A percentile compares a stretch with the other conserved stretches of the same genome.
Evolutionary conservation across 73 alveolate genomes (phyloP).

Genomic region (Paramecium biaurelia): DNA sequence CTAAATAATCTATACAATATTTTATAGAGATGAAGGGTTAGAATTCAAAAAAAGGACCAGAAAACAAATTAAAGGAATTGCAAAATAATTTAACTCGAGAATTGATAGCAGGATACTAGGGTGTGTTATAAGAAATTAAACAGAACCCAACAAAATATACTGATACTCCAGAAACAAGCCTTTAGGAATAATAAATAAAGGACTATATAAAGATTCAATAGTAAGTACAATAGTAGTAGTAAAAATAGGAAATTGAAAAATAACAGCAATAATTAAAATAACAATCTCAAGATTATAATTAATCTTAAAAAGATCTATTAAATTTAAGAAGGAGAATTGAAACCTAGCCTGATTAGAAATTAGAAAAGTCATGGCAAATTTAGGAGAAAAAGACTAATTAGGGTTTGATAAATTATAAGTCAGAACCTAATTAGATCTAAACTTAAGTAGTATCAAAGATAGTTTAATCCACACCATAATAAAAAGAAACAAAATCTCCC

Average conservation of each 20-base stretch:
- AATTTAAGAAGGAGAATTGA: neutral
- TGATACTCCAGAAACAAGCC: neutral
- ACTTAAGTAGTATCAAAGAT: neutral
- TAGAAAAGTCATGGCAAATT: neutral
- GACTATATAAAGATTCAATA: neutral
- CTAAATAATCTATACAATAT: slow-evolving; percentile 10
- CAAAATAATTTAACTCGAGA: slow-evolving; percentile 1
- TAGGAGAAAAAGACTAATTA: neutral
- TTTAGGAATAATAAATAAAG: slow-evolving; percentile 19
- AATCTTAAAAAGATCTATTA: neutral
- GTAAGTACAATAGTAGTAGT: neutral
- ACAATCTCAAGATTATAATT: neutral
- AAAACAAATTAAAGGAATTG: neutral
- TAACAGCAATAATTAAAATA: neutral
- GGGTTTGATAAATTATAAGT: neutral
- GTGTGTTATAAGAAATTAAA: neutral
- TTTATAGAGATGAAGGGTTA: neutral
- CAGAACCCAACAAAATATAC: neutral
- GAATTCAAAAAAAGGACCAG: neutral
- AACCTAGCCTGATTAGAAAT: neutral
- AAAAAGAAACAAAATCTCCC: neutral
- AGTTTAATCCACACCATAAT: neutral
- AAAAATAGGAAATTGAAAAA: neutral
- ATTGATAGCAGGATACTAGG: neutral
- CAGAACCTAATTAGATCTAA: neutral